Conservation (phyloP, 2,329 filamentous ascomycete genomes). For the Trichoderma harzianum region DNA sequence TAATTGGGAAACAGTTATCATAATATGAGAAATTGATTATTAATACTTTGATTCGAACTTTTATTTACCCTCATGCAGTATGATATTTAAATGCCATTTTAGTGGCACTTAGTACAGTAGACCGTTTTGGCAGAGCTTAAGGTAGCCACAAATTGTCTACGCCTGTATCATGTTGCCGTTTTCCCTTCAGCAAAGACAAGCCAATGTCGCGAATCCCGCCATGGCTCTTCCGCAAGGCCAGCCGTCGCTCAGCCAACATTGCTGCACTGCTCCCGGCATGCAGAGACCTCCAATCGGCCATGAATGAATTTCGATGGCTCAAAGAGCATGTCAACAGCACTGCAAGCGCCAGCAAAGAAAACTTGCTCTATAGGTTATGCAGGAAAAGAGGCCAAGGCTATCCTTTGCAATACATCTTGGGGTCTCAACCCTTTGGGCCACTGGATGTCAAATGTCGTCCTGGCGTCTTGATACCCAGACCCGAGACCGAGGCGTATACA, state of each 20-base stretch:
- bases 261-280: slow-evolving; percentile 61
- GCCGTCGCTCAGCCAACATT: slow-evolving; percentile 52
- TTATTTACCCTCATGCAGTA: neutral
- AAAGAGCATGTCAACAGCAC: slow-evolving; percentile 51
- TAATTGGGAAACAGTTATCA: neutral
- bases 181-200: neutral
- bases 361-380: slow-evolving; percentile 42
- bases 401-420: slow-evolving; percentile 86
- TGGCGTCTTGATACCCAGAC: slow-evolving; percentile 82
- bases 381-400: slow-evolving; percentile 55
- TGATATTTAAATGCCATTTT: neutral
- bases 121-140: neutral
- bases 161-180: too few relatives aligned
- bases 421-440: slow-evolving; percentile 81
- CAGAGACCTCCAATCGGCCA: slow-evolving; percentile 59
- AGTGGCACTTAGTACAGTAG: neutral
- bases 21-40: neutral
- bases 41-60: neutral
- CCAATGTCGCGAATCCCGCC: slow-evolving; percentile 63
- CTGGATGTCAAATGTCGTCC: slow-evolving; percentile 72
- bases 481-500: slow-evolving; percentile 70
- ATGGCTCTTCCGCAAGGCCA: slow-evolving; percentile 53
- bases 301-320: slow-evolving; percentile 72
- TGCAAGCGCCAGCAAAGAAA: slow-evolving; percentile 14
- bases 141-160: neutral